Evolutionary conservation across 352 stramenopile genomes (phyloP).

Genomic region (Pythium sukuiense): DNA sequence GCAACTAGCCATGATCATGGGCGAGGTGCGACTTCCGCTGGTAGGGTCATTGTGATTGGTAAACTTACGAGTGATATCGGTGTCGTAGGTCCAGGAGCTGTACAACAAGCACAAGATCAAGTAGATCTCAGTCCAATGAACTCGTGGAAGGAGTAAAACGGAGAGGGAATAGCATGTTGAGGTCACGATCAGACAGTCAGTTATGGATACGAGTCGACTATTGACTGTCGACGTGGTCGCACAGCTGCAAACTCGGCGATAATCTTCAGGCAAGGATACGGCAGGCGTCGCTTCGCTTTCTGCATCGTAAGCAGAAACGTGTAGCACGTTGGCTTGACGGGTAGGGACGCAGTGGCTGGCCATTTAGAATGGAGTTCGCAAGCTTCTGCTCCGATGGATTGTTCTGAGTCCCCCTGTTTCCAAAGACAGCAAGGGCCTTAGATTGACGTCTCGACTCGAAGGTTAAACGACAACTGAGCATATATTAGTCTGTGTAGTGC

Average conservation of each 20-base stretch:
- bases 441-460: too few species aligned
- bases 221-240: too few species aligned
- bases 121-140: constrained; percentile 1
- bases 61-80: neutral
- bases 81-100: constrained; percentile 18
- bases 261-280: neutral
- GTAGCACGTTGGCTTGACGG: neutral
- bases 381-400: neutral
- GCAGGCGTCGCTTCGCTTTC: neutral
- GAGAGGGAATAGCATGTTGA: too few species aligned
- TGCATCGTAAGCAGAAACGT: neutral
- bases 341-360: neutral
- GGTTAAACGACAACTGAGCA: too few species aligned
- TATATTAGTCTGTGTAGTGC: too few species aligned
- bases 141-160: too few species aligned
- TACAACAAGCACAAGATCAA: constrained; percentile 24
- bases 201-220: neutral
- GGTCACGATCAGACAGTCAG: too few species aligned
- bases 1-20: constrained; percentile 58
- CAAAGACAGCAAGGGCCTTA: too few species aligned
- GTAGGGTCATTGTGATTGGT: neutral
- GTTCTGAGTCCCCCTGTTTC: too few species aligned
- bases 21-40: constrained; percentile 54
- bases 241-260: neutral
- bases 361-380: neutral